Evolutionary conservation across 2,329 filamentous ascomycete species (phyloP).

Genomic region (Paecilomyces formosus): DNA sequence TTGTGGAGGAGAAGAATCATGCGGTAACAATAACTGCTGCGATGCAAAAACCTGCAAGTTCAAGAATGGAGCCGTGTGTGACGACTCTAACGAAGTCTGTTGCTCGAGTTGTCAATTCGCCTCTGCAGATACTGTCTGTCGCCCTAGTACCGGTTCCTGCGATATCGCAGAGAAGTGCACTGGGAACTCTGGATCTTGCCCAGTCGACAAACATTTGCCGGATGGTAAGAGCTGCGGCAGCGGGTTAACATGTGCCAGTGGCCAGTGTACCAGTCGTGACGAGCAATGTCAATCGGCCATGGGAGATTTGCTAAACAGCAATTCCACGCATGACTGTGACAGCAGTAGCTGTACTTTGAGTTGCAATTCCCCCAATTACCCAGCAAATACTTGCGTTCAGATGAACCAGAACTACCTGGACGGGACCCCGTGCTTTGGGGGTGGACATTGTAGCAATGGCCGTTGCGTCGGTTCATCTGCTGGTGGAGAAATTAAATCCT

Average conservation of each 20-base stretch:
- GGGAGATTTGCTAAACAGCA: constrained; percentile 63
- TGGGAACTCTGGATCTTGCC: constrained; percentile 66
- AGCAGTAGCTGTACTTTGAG: constrained; percentile 64
- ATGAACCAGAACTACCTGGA: constrained; percentile 91
- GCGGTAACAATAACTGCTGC: constrained; percentile 73
- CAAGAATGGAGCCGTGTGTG: constrained; percentile 65
- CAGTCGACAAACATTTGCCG: constrained; percentile 58
- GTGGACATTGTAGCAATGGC: constrained; percentile 73
- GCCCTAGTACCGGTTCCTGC: constrained; percentile 69
- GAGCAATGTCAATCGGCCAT: constrained; percentile 81
- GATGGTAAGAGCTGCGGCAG: constrained; percentile 68
- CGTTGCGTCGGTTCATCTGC: constrained; percentile 65
- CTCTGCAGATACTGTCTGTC: constrained; percentile 64
- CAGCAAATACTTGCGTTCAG: constrained; percentile 58
- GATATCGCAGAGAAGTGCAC: constrained; percentile 80
- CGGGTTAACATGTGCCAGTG: constrained; percentile 72
- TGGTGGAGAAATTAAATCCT: constrained; percentile 62
- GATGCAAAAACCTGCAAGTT: constrained; percentile 82
- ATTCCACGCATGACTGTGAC: constrained; percentile 75
- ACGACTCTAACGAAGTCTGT: constrained; percentile 46
- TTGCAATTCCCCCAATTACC: constrained; percentile 66
- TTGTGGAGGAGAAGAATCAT: constrained; percentile 70
- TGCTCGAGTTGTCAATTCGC: constrained; percentile 38
- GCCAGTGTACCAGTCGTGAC: constrained; percentile 89
- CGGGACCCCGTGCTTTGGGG: constrained; percentile 74